Conservation (phyloP, 1,139 yeast species). For the Arxiozyma heterogenica region DNA sequence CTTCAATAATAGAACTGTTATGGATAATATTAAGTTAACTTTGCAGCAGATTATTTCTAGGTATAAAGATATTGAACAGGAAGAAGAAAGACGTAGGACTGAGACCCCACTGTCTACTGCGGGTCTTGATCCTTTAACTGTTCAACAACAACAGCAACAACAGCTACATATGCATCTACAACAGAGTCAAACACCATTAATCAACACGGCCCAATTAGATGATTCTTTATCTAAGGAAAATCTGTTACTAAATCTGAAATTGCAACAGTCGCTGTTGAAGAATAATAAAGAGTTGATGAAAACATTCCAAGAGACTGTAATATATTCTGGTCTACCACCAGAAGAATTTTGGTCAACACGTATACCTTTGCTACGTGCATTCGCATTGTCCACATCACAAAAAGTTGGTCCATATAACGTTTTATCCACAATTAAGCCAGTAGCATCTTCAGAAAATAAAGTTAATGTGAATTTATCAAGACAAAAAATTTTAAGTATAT, state of each 20-base stretch:
- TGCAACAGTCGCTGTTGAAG: conserved; percentile 69
- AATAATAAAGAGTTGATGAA: conserved; percentile 64
- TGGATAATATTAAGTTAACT: conserved; percentile 64
- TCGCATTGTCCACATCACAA: conserved; percentile 75
- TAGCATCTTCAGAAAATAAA: conserved; percentile 80
- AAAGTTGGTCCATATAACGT: conserved; percentile 92
- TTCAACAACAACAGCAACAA: conserved; percentile 8
- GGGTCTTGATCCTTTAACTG: conserved; percentile 7
- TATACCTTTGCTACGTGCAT: conserved; percentile 69
- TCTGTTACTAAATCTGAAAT: conserved; percentile 56
- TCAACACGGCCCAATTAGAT: conserved; percentile 34
- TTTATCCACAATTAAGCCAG: conserved; percentile 84
- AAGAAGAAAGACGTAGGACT: conserved; percentile 26
- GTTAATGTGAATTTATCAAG: conserved; percentile 88
- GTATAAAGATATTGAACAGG: conserved; percentile 44
- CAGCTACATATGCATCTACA: not conserved
- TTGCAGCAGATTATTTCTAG: conserved; percentile 66
- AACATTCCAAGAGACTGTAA: conserved; percentile 82
- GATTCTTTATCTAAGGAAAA: conserved; percentile 40
- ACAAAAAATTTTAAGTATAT: conserved; percentile 82
- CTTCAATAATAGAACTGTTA: conserved; percentile 62
- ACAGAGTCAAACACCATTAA: conserved; percentile 25
- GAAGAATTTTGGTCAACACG: conserved; percentile 85
- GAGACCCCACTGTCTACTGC: conserved; percentile 12
- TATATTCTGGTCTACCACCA: conserved; percentile 66